Evolutionary conservation across 75 land plant species (phyloP), one percentile per base, ranked within the genome.

Genomic region (Cunninghamia lanceolata): DNA sequence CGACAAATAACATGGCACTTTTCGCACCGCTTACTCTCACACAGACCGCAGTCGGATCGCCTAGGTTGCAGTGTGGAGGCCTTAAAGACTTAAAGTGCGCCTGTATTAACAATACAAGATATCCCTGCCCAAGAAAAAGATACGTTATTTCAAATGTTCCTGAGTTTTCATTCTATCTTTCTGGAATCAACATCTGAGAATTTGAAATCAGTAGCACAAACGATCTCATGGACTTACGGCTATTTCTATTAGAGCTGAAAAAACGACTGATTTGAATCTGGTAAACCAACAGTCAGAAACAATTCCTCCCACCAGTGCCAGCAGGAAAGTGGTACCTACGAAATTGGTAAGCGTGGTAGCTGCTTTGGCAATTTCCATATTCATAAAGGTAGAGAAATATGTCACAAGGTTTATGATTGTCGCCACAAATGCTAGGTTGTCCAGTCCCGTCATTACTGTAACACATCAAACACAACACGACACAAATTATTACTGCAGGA

Each of bases 21-120:
- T 92, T 78, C 5, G 71, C 82, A 25, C 89, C 92, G n/a, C 75
- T 8, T 40, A 84, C 90, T 84, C 84, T 81, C 56, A 87, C 85
- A 88, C 96, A 91, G 4, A 85, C 80, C 14, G 73, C 13, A 66
- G 34, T 82, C 10, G 35, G 4, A 16, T 32, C 36, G 43, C 70
- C 1, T 17, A 66, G 45, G 43, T 85, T 52, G 82, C 94, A 93
- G 14, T 75, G 25, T 14, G 94, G 93, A 3, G 97, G 96, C 89
- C 85, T 93, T 47, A 97, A 90, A 0, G 95, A 90, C 0, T 89
- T 81, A 16, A 85, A 42, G 2, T 89, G 74, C 17, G 96, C 97
- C 88, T 95, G 95, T 19, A 94, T 36, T 13, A 96, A 94, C 32
- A 97, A 91, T 30, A 96, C 54, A 25, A 94, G 73, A 87, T 96